Percentiles rank a stretch among this genome's conserved stretches.
phyloP scores from a whole-genome alignment of 2,329 filamentous ascomycete genomes.

The Aspergillus alliaceus region DNA sequence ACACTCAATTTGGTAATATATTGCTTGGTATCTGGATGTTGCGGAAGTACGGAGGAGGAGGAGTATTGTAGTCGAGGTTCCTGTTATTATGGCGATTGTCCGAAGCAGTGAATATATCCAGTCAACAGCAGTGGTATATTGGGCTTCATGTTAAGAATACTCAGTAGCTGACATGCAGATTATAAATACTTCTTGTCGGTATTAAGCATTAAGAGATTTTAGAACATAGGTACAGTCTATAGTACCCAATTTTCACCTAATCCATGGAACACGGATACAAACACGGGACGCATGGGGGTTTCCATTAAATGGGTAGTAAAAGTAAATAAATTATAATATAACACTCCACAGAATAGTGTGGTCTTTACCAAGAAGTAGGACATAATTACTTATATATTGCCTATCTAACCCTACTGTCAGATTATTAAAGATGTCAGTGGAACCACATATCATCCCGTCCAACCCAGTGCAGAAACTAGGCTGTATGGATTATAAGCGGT shows the following conservation, averaged over 20 bases:
- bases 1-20: slow-evolving; percentile 27
- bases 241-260: background rate
- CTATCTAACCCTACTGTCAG: background rate
- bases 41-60: slow-evolving; percentile 19
- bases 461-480: background rate
- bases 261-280: background rate
- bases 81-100: slow-evolving; percentile 23
- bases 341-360: background rate
- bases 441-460: background rate
- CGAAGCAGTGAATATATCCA: background rate
- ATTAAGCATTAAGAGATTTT: background rate
- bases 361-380: background rate
- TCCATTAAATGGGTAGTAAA: background rate
- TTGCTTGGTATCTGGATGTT: slow-evolving; percentile 25
- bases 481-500: background rate
- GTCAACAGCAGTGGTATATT: background rate
- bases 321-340: background rate
- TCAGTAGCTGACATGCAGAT: background rate
- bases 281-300: background rate
- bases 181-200: background rate
- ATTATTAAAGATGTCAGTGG: background rate
- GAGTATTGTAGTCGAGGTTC: slow-evolving; percentile 23
- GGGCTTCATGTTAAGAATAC: background rate
- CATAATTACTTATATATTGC: background rate
- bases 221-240: background rate